A percentile compares a stretch with the other conserved stretches of the same genome.
These are phyloP conservation scores for Pestalotiopsis fici DNA, from an alignment of 2,329 filamentous ascomycete genomes.

Conservation along the genomic window DNA sequence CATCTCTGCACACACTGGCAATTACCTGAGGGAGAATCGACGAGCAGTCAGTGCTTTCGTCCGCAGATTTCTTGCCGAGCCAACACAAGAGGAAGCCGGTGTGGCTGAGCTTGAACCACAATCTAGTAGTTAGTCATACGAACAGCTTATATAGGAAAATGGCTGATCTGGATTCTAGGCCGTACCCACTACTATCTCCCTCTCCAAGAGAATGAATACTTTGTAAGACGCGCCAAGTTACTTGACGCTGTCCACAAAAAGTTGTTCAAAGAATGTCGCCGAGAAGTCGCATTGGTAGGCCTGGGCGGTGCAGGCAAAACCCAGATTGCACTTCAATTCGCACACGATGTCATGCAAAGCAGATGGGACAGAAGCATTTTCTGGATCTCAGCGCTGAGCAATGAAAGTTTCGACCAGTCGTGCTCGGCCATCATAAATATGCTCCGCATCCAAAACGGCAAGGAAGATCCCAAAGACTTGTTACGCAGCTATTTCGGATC, in stretches of 20 bases:
- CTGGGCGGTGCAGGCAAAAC: conserved; percentile 43
- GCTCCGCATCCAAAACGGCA: conserved; percentile 41
- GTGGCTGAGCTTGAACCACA: background rate
- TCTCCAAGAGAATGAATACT: background rate
- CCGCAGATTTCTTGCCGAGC: background rate
- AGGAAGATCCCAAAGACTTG: conserved; percentile 60
- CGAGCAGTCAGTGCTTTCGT: conserved; percentile 17
- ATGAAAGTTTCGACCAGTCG: conserved; percentile 38
- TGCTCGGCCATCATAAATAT: conserved; percentile 32
- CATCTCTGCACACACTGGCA: conserved; percentile 22
- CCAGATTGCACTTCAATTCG: conserved; percentile 38
- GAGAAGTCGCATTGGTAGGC: conserved; percentile 29
- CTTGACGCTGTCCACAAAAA: background rate
- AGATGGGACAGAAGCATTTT: conserved; percentile 39
- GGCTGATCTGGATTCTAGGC: background rate
- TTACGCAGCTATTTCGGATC: conserved; percentile 43
- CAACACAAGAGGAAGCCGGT: background rate
- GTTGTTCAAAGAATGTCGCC: background rate
- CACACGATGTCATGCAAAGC: conserved; percentile 34
- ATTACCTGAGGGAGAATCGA: conserved; percentile 16
- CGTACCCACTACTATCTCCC: background rate
- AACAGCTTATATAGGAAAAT: background rate
- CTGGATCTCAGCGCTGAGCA: conserved; percentile 42
- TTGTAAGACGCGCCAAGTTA: background rate
- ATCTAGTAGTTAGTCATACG: background rate